Evolutionary conservation across 129 eudicot genomes (phyloP).

Genomic region (Helichrysum umbraculigerum): DNA sequence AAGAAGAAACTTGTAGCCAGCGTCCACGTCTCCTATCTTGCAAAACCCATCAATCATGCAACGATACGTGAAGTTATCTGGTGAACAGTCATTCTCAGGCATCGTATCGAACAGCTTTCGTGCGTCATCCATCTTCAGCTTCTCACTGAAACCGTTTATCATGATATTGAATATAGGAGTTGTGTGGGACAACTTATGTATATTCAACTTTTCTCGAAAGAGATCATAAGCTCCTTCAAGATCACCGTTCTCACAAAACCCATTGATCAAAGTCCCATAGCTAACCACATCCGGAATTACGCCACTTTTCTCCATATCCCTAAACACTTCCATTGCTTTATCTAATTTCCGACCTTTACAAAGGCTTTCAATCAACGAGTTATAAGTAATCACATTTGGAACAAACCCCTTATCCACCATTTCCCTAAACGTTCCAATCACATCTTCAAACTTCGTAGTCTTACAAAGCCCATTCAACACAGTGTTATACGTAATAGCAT

Average conservation of each 20-base stretch:
- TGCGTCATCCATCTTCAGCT: conserved; percentile 60
- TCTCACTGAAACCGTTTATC: conserved; percentile 64
- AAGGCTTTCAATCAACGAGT: conserved; percentile 76
- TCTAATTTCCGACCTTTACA: conserved; percentile 63
- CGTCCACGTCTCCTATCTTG: conserved; percentile 59
- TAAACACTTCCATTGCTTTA: conserved; percentile 59
- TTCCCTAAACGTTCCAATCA: conserved; percentile 64
- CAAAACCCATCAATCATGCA: conserved; percentile 94
- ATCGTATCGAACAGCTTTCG: conserved; percentile 62
- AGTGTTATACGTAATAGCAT: conserved; percentile 78
- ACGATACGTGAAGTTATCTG: conserved; percentile 70
- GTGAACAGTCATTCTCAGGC: conserved; percentile 47
- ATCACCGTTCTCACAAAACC: conserved; percentile 72
- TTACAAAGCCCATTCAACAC: conserved; percentile 88
- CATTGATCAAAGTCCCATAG: conserved; percentile 76
- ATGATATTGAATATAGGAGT: conserved; percentile 74
- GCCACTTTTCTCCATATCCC: conserved; percentile 60
- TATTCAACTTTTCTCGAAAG: conserved; percentile 51
- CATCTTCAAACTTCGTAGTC: conserved; percentile 52
- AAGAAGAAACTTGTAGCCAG: conserved; percentile 57
- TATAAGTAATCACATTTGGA: conserved; percentile 78
- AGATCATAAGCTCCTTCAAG: conserved; percentile 60
- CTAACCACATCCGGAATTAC: conserved; percentile 65
- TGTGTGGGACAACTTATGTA: conserved; percentile 51
- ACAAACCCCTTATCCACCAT: conserved; percentile 74